Base-by-base conservation (phyloP, 345 rosid species). In the Conringia planisiliqua region DNA sequence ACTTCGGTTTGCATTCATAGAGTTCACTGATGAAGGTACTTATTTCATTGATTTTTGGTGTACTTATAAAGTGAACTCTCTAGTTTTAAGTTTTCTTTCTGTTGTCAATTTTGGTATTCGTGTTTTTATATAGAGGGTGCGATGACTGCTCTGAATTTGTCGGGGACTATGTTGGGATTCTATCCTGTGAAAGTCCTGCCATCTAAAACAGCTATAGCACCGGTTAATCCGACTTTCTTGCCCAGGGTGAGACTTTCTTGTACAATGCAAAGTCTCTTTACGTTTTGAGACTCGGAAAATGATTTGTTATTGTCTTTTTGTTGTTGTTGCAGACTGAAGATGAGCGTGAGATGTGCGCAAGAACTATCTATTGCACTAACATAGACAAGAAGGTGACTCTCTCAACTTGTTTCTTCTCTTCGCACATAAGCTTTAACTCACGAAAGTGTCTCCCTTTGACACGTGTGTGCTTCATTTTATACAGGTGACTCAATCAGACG, bases 151-250 rank as follows among this genome's bases (percentile, higher is more conserved):
- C 75, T 90, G 68, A 90, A 73, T 78, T 81, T 93, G 56, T 85
- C 96, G 0, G 98, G 98, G 62, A 93, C 96, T 4, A 83, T 90
- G 97, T 90, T 93, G 62, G 98, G 98, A 63, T 93, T 82, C 82
- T 93, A 93, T 70, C 98, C 98, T 30, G 90, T 93, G 38, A 86
- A 81, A 71, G 97, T 93, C 69, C 81, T 93, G 62, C 98, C 98
- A 62, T 93, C 98, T 3, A 93, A 90, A 85, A 90, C 98, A 52
- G 98, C 98, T 73, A 93, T 93, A 71, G 98, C 98, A 47, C 98
- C 98, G 3, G 98, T 93, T 72, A 93, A 93, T 79, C 98, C 98
- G 12, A 93, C 97, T 20, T 90, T 93, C 83, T 88, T 93, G 78
- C 97, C 98, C 0, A 86, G 96, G 92, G 98, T 93, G 66, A 83